Base-by-base conservation (phyloP, 2,329 filamentous ascomycete species). In the Rutstroemia sydowiana region DNA sequence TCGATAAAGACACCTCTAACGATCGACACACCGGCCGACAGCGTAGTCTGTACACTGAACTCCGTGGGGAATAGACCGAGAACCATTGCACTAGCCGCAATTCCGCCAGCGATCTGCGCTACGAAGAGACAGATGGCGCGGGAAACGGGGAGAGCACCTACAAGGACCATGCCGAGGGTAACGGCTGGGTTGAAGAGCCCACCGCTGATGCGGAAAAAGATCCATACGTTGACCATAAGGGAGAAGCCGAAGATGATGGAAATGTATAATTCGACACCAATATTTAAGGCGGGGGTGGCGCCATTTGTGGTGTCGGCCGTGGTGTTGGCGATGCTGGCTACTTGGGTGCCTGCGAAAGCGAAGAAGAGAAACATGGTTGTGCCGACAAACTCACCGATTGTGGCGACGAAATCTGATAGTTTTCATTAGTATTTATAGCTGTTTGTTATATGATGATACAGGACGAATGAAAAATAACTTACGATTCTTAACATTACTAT, bases 171-270 rank as follows among this genome's bases (percentile, higher is more conserved):
- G 11, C 63, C 69, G 4, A 71, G 54, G 1, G 69, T 69, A 13
- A 53, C 72, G 26, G 69, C 70, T 1, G 75, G 75, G 50, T 78
- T 78, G 62, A 77, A 77, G n/a, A 76, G 64, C 3, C n/a, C n/a
- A n/a, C n/a, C n/a, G n/a, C n/a, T n/a, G n/a, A n/a, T n/a, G n/a
- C n/a, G n/a, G n/a, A n/a, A 78, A 61, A 78, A 78, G 3, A 76
- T 70, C 76, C 76, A 79, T 3, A 74, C 74, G 56, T 78, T 79
- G 54, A 76, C 75, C 23, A 72, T 72, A 45, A 79, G 66, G 3
- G 55, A 62, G 54, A 63, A 68, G 9, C 66, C 67, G 39, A 68
- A 69, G 7, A 61, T 61, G 3, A 67, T 36, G 10, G 59, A 50
- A 36, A 60, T 60, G 56, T 69, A 72, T 10, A 71, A 63, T 39